Conservation (phyloP, 169 alveolate genomes). For the Neospora caninum region DNA sequence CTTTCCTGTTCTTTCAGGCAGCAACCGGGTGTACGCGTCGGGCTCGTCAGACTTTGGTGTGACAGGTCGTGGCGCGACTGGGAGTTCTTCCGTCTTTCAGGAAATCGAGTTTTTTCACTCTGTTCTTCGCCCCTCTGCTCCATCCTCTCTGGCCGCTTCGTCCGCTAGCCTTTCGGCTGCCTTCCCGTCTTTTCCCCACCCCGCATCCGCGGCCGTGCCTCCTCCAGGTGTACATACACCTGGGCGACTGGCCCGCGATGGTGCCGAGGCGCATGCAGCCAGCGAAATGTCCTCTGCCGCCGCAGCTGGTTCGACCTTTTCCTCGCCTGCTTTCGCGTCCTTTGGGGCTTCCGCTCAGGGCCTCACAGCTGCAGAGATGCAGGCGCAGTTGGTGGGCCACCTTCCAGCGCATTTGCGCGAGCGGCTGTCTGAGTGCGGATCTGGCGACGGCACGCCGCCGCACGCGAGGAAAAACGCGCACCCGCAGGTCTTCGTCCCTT, state of each 20-base stretch:
- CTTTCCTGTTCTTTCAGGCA: not conserved
- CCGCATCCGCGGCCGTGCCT: not conserved
- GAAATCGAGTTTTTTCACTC: conserved; percentile 9
- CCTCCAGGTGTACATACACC: not conserved
- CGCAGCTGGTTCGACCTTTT: not conserved
- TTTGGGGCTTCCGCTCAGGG: not conserved
- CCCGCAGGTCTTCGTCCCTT: not conserved
- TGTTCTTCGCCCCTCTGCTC: not conserved
- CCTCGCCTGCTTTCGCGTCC: not conserved
- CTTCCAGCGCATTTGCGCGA: not conserved
- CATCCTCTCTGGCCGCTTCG: not conserved
- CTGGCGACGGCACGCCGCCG: not conserved
- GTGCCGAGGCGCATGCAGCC: not conserved
- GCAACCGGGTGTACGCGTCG: not conserved
- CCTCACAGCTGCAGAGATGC: not conserved
- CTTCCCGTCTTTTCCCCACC: not conserved
- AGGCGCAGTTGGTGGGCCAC: not conserved
- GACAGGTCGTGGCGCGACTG: not conserved
- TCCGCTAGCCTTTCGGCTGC: not conserved
- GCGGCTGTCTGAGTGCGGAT: not conserved
- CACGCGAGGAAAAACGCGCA: not conserved
- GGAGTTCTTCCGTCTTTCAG: not conserved
- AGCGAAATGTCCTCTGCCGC: not conserved
- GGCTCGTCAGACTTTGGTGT: not conserved
- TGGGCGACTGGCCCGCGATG: not conserved